Evolutionary conservation across 306 rosid genomes (phyloP).

Genomic region (Citrullus amarus): DNA sequence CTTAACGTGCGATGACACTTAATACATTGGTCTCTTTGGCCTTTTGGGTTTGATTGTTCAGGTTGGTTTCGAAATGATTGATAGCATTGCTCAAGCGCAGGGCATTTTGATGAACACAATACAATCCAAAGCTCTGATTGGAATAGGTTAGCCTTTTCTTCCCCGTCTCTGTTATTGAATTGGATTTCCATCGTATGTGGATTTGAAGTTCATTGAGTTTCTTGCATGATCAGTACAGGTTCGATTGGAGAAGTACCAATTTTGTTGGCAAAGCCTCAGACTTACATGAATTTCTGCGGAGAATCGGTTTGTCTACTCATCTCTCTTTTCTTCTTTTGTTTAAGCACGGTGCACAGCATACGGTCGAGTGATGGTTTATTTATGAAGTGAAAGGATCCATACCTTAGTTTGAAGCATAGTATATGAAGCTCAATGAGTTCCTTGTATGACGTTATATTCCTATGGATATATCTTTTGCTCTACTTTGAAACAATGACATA

Average conservation of each 20-base stretch:
- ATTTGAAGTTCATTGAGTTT: slow-evolving; percentile 14
- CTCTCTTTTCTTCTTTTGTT: background rate
- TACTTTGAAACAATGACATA: background rate
- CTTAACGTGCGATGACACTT: background rate
- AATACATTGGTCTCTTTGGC: background rate
- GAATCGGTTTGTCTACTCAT: slow-evolving; percentile 62
- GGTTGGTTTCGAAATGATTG: slow-evolving; percentile 92
- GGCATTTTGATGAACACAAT: slow-evolving; percentile 77
- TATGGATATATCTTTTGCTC: background rate
- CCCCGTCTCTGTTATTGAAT: background rate
- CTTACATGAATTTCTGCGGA: slow-evolving; percentile 83
- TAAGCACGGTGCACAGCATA: background rate
- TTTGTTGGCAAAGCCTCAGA: slow-evolving; percentile 86
- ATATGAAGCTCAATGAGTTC: background rate
- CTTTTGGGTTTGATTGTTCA: slow-evolving; percentile 15
- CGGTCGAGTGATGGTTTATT: background rate
- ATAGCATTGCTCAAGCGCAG: slow-evolving; percentile 42
- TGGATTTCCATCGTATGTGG: background rate
- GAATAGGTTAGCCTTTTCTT: slow-evolving; percentile 49
- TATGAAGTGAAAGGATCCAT: background rate
- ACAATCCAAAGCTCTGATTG: slow-evolving; percentile 84
- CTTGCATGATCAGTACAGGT: slow-evolving; percentile 45
- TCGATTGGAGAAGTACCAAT: slow-evolving; percentile 83
- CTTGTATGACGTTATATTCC: background rate
- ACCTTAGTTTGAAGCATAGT: background rate